These are phyloP conservation scores for Mycena vitilis DNA, from an alignment of 768 basidiomycete species.

Conservation along the genomic window DNA sequence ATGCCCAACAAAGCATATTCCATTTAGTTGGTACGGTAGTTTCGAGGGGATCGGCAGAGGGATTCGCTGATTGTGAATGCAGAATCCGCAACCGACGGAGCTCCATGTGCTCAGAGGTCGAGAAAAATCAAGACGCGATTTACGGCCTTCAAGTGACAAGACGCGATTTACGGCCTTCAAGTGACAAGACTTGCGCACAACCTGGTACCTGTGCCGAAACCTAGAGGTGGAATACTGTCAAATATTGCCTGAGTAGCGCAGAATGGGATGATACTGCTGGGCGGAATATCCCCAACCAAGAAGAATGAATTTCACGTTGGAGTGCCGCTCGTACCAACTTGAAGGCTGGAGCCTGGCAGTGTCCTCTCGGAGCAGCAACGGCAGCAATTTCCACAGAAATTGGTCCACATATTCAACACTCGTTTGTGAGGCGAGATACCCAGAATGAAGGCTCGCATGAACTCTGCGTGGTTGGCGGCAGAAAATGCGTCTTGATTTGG, in stretches of 20 bases:
- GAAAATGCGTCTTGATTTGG: conserved; percentile 1
- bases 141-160: conserved; percentile 19
- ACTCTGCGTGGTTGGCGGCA: conserved; percentile 4
- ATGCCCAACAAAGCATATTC: not conserved
- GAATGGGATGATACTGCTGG: not conserved
- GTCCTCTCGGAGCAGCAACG: too few relatives aligned
- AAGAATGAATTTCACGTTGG: too few relatives aligned
- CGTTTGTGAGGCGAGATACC: not conserved
- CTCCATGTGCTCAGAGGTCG: conserved; percentile 19
- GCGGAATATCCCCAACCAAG: not conserved
- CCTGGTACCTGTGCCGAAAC: conserved; percentile 14
- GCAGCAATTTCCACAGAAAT: too few relatives aligned
- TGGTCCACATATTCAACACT: too few relatives aligned
- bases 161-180: conserved; percentile 13
- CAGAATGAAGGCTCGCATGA: not conserved
- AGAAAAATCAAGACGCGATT: conserved; percentile 16
- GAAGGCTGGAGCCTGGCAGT: too few relatives aligned
- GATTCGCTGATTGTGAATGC: not conserved
- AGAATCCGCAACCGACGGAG: conserved; percentile 28
- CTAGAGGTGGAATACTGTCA: conserved; percentile 11
- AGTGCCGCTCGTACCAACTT: too few relatives aligned
- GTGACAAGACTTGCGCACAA: not conserved
- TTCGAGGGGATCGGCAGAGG: conserved; percentile 1
- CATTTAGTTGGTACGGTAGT: too few relatives aligned
- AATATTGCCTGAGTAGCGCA: conserved; percentile 15